phyloP scores from a whole-genome alignment of 805 yeast species.

The Maudiozyma bulderi region DNA sequence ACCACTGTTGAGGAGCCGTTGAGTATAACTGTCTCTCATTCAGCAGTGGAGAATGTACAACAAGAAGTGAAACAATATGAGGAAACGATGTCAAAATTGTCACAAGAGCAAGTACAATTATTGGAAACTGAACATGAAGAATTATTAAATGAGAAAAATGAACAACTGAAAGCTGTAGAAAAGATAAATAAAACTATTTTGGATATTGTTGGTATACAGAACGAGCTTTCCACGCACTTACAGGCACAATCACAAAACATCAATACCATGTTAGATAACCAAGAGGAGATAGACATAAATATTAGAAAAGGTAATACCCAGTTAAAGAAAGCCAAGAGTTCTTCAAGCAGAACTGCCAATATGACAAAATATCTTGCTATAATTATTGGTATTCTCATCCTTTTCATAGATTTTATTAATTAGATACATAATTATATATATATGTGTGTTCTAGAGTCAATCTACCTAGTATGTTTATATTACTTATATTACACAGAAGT shows the following conservation, averaged over 20 bases:
- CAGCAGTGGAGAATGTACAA: conserved; percentile 19
- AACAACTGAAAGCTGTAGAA: conserved; percentile 51
- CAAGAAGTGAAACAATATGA: conserved; percentile 30
- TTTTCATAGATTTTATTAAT: conserved; percentile 44
- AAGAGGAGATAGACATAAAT: conserved; percentile 55
- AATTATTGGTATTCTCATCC: conserved; percentile 44
- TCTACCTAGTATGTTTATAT: neutral
- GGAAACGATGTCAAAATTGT: conserved; percentile 26
- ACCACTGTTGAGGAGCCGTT: conserved; percentile 4
- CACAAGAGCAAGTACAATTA: conserved; percentile 49
- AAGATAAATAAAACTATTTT: conserved; percentile 51
- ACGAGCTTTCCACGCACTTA: conserved; percentile 65
- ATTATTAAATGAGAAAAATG: conserved; percentile 43
- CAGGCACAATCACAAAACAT: conserved; percentile 65
- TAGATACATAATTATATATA: conserved; percentile 5
- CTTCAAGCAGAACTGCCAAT: conserved; percentile 53
- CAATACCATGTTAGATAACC: conserved; percentile 51
- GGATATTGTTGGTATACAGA: conserved; percentile 67
- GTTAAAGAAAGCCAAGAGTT: conserved; percentile 54
- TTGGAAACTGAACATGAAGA: conserved; percentile 52
- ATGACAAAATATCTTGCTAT: conserved; percentile 48
- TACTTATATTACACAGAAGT: neutral
- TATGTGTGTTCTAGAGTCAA: neutral
- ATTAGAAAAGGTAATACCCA: conserved; percentile 63
- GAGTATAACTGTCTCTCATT: conserved; percentile 24